Conservation (phyloP, 225 moss, liverwort and hornwort species). For the Anthoceros angustus region DNA sequence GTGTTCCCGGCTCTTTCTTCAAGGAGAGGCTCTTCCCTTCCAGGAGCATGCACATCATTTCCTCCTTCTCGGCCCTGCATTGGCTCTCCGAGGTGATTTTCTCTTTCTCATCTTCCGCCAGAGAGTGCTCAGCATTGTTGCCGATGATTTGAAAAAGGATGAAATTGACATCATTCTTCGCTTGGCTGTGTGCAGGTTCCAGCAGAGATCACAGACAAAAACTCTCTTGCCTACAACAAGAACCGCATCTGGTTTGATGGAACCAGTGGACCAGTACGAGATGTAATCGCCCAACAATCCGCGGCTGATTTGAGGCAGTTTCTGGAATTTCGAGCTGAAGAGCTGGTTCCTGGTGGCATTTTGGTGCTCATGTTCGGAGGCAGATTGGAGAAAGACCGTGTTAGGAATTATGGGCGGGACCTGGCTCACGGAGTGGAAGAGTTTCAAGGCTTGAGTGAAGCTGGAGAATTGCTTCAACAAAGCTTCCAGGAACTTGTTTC, state of each 20-base stretch:
- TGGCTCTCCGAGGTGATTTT: constrained; percentile 41
- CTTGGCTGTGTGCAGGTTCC: constrained; percentile 30
- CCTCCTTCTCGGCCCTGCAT: constrained; percentile 34
- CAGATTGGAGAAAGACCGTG: constrained; percentile 7
- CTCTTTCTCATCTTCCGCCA: background rate
- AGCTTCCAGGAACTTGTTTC: constrained; percentile 25
- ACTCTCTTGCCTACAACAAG: constrained; percentile 38
- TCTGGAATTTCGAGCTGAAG: constrained; percentile 34
- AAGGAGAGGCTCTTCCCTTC: constrained; percentile 9
- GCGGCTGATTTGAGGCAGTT: constrained; percentile 29
- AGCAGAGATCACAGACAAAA: constrained; percentile 23
- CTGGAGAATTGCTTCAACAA: constrained; percentile 15
- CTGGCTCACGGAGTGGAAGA: constrained; percentile 8
- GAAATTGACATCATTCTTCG: no score
- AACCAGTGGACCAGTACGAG: constrained; percentile 11
- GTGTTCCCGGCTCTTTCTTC: constrained; percentile 7
- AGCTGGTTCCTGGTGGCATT: constrained; percentile 33
- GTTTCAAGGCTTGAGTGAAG: constrained; percentile 14
- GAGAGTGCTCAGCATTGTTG: no score
- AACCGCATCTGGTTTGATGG: constrained; percentile 33
- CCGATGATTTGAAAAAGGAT: no score
- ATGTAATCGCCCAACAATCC: constrained; percentile 26
- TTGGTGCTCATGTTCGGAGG: constrained; percentile 10
- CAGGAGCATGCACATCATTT: constrained; percentile 23
- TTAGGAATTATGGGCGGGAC: constrained; percentile 4